A percentile compares a stretch with the other conserved stretches of the same genome.
Evolutionary conservation across 768 basidiomycete genomes (phyloP).

Genomic region (Tylopilus intermedius): DNA sequence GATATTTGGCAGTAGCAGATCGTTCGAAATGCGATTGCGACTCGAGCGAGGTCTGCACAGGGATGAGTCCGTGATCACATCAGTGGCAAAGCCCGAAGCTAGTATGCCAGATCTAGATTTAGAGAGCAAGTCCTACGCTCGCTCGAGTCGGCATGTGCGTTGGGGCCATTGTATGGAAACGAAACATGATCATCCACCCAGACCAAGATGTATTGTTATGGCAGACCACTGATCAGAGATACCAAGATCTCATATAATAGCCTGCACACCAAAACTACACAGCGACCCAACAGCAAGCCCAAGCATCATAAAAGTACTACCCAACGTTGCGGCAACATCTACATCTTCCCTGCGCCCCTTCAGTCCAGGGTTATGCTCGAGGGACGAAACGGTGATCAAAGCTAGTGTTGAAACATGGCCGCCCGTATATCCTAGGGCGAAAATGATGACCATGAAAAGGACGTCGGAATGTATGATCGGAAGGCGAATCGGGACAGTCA

Average conservation of each 20-base stretch:
- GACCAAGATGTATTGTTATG: too few species aligned
- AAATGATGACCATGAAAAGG: conserved; percentile 66
- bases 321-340: conserved; percentile 79
- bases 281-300: conserved; percentile 73
- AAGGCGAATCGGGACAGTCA: conserved; percentile 19
- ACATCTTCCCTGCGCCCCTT: conserved; percentile 72
- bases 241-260: conserved; percentile 33
- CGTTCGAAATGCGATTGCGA: too few species aligned
- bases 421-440: conserved; percentile 66
- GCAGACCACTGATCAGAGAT: too few species aligned
- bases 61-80: too few species aligned
- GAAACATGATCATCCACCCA: too few species aligned
- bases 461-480: conserved; percentile 67
- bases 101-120: too few species aligned
- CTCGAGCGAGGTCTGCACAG: too few species aligned
- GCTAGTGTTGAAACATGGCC: conserved; percentile 74
- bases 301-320: conserved; percentile 70
- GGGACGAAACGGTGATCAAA: conserved; percentile 78
- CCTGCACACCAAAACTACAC: conserved; percentile 73
- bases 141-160: too few species aligned
- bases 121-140: too few species aligned
- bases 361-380: conserved; percentile 32
- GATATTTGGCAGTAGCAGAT: too few species aligned
- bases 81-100: too few species aligned
- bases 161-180: too few species aligned